Conservation (phyloP, 257 asterid genomes). For the Solanum bulbocastanum region DNA sequence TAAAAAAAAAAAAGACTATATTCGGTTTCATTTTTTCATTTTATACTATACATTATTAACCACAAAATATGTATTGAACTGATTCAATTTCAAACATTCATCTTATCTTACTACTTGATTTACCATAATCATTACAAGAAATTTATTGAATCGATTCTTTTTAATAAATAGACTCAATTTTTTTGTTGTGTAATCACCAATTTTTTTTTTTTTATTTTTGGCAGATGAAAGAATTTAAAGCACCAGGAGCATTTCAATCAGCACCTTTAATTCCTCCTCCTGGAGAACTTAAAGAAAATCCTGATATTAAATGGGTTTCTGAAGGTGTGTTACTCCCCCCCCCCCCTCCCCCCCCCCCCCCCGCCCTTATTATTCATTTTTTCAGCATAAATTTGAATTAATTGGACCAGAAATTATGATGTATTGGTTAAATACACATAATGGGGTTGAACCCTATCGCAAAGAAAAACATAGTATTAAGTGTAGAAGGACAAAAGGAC, state of each 20-base stretch:
- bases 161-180: neutral
- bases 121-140: neutral
- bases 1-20: too few relatives aligned
- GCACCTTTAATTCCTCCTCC: constrained; percentile 44
- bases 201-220: neutral
- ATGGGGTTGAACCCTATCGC: neutral
- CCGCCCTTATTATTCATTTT: rapidly evolving
- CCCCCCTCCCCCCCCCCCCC: too few relatives aligned
- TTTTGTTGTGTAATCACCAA: neutral
- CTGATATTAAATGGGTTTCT: constrained; percentile 71
- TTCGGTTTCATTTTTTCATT: too few relatives aligned
- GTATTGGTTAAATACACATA: rapidly evolving
- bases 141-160: neutral
- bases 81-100: neutral
- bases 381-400: rapidly evolving
- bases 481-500: neutral
- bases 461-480: neutral
- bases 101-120: neutral
- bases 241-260: constrained; percentile 39
- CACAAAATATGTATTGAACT: neutral
- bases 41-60: too few relatives aligned
- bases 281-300: constrained; percentile 31
- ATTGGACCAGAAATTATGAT: rapidly evolving
- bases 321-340: constrained; percentile 68
- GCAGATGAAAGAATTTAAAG: constrained; percentile 69